Evolutionary conservation across 352 stramenopile species (phyloP).

Genomic region (Pythium guiyangense): DNA sequence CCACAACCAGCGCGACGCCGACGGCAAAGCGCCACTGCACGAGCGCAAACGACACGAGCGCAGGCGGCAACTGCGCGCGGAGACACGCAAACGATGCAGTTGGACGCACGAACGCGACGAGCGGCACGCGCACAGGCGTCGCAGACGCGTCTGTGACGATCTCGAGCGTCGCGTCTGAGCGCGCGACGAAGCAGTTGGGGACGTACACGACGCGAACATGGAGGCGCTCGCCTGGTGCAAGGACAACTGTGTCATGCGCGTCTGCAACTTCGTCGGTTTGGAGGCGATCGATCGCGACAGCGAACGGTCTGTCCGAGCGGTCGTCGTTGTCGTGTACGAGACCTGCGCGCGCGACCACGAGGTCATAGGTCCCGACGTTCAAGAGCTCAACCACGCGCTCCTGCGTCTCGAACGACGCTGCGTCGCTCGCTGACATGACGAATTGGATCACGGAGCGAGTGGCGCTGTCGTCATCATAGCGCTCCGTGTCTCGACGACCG

Average conservation of each 20-base stretch:
- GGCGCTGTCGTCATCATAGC: neutral
- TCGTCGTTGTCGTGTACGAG: neutral
- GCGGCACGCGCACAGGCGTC: conserved; percentile 15
- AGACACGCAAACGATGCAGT: conserved; percentile 25
- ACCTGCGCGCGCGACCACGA: neutral
- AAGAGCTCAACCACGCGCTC: conserved; percentile 2
- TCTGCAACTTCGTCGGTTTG: neutral
- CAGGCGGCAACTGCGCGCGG: conserved; percentile 14
- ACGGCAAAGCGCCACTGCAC: conserved; percentile 14
- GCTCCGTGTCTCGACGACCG: too few species aligned
- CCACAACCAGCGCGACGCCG: neutral
- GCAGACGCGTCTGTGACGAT: conserved; percentile 22
- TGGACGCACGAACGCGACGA: conserved; percentile 12
- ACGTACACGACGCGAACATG: conserved; percentile 12
- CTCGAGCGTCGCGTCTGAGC: conserved; percentile 18
- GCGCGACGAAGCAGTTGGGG: conserved; percentile 21
- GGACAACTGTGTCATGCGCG: neutral
- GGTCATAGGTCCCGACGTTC: conserved; percentile 8
- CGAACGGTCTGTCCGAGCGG: conserved; percentile 1
- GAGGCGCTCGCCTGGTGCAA: neutral
- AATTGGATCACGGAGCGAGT: neutral
- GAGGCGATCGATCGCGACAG: neutral
- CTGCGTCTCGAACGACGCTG: neutral
- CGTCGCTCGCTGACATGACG: neutral
- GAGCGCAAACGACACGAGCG: conserved; percentile 7